Percentiles rank a stretch among this genome's conserved stretches.
phyloP scores from a whole-genome alignment of 2,329 filamentous ascomycete genomes.

The Colletotrichum orchidophilum region DNA sequence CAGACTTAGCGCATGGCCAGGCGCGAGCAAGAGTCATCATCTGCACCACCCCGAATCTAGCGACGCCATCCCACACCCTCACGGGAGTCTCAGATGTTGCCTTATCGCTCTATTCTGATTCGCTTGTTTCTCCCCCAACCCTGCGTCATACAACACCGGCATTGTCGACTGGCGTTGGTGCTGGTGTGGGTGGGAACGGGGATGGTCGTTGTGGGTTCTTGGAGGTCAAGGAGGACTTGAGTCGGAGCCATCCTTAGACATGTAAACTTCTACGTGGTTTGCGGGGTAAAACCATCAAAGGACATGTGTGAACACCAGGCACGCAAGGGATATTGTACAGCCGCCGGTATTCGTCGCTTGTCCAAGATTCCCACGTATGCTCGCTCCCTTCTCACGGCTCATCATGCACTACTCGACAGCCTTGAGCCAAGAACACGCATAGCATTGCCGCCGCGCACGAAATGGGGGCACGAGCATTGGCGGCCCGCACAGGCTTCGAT shows the following conservation, averaged over 20 bases:
- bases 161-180: conserved; percentile 19
- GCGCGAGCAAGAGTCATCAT: conserved; percentile 17
- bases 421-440: not conserved
- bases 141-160: conserved; percentile 29
- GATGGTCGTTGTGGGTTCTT: conserved; percentile 15
- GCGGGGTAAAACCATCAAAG: conserved; percentile 26
- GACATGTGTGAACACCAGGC: not conserved
- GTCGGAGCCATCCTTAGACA: conserved; percentile 19
- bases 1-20: conserved; percentile 1
- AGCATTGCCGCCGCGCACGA: not conserved
- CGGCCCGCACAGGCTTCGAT: conserved; percentile 8
- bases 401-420: not conserved
- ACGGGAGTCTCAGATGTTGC: conserved; percentile 14
- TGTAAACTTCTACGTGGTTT: not conserved
- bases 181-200: conserved; percentile 21
- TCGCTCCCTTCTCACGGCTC: not conserved
- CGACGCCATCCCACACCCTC: conserved; percentile 21
- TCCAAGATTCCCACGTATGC: not conserved
- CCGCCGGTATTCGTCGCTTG: not conserved
- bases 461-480: not conserved
- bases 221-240: conserved; percentile 1
- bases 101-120: conserved; percentile 31
- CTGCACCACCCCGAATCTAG: conserved; percentile 26
- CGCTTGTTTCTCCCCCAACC: conserved; percentile 5
- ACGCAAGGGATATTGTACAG: conserved; percentile 14